Evolutionary conservation across 2,329 filamentous ascomycete species (phyloP).

Genomic region (Colletotrichum navitas): DNA sequence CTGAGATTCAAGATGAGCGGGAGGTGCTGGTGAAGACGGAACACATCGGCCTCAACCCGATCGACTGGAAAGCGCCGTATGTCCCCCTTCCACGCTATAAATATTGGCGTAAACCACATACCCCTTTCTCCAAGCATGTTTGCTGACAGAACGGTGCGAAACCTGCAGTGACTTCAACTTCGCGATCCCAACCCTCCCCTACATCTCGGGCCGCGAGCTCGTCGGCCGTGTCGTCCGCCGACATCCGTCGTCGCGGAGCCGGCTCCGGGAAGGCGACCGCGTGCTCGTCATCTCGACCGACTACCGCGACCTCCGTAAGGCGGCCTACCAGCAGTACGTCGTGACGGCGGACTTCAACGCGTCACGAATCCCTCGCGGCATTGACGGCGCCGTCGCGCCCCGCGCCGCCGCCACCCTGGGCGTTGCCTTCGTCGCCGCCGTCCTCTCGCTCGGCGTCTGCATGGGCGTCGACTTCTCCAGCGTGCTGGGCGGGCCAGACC

Average conservation of each 20-base stretch:
- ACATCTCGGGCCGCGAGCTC: conserved; percentile 78
- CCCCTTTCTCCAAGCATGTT: not conserved
- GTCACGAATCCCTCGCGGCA: conserved; percentile 66
- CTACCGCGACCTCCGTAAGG: conserved; percentile 79
- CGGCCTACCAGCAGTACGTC: conserved; percentile 78
- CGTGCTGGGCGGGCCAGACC: conserved; percentile 68
- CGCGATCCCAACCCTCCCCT: conserved; percentile 75
- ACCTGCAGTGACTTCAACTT: conserved; percentile 74
- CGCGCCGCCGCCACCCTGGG: conserved; percentile 73
- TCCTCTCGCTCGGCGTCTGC: conserved; percentile 75
- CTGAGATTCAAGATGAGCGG: conserved; percentile 50
- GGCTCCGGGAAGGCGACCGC: conserved; percentile 67
- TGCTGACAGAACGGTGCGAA: not conserved
- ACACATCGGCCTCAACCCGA: conserved; percentile 79
- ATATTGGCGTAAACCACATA: not conserved
- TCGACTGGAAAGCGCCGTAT: conserved; percentile 81
- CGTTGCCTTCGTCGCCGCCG: conserved; percentile 79
- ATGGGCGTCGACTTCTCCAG: conserved; percentile 74
- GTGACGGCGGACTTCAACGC: conserved; percentile 75
- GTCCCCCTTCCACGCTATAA: conserved; percentile 47
- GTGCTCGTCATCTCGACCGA: conserved; percentile 78
- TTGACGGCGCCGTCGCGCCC: conserved; percentile 55
- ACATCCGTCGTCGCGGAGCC: conserved; percentile 47
- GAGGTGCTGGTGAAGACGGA: conserved; percentile 74
- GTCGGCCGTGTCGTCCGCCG: conserved; percentile 69